Conservation (phyloP, 768 basidiomycete species). For the Omphalotus guepiniiformis region DNA sequence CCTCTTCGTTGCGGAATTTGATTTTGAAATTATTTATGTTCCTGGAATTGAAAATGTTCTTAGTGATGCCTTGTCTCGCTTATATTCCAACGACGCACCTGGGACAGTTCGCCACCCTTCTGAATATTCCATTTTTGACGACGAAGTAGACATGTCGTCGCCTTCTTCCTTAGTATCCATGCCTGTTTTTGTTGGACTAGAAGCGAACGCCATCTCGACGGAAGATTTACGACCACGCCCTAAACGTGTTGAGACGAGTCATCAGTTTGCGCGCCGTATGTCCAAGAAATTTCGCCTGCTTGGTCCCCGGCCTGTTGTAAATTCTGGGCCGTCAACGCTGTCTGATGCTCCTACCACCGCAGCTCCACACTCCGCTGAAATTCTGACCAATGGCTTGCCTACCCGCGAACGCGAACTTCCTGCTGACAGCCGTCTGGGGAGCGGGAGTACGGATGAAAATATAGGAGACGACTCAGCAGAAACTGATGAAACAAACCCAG, state of each 20-base stretch:
- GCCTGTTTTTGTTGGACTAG: background rate
- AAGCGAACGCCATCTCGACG: background rate
- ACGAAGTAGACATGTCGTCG: background rate
- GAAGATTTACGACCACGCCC: background rate
- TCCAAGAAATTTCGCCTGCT: too few species aligned
- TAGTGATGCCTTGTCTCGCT: conserved; percentile 25
- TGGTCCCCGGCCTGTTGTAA: too few species aligned
- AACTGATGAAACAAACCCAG: too few species aligned
- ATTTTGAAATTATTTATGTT: conserved; percentile 12
- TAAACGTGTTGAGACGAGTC: background rate
- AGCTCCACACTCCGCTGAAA: too few species aligned
- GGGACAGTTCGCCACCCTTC: background rate
- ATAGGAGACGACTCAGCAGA: too few species aligned
- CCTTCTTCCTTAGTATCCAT: background rate
- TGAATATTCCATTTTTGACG: background rate
- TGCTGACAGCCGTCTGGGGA: too few species aligned
- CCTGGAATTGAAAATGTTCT: conserved; percentile 21
- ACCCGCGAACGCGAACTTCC: too few species aligned
- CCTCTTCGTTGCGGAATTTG: conserved; percentile 22
- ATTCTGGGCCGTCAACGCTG: too few species aligned
- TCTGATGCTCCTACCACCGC: too few species aligned
- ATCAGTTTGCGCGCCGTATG: background rate
- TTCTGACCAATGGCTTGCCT: too few species aligned
- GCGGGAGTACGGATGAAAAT: too few species aligned
- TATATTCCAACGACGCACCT: background rate